These are phyloP conservation scores for Sanghuangporus baumii DNA, from an alignment of 1,284 basidiomycete species.

Conservation along the genomic window DNA sequence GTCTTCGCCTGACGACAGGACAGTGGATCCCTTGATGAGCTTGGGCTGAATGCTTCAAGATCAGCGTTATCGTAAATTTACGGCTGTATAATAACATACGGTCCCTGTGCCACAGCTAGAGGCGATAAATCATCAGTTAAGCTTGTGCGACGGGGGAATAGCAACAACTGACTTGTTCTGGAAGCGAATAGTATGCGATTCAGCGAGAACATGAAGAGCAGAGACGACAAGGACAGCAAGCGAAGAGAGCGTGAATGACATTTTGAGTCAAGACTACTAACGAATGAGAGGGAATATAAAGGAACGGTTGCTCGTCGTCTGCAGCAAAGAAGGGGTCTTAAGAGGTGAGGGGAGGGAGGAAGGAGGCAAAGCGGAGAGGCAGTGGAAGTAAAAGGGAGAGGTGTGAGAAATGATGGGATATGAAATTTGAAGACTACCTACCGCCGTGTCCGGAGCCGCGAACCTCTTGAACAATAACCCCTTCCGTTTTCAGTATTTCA, in stretches of 20 bases:
- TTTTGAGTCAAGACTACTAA: constrained; percentile 14
- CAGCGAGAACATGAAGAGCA: constrained; percentile 27
- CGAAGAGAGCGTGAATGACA: constrained; percentile 29
- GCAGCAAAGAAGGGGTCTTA: neutral
- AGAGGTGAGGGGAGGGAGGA: neutral
- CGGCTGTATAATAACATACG: constrained; percentile 23
- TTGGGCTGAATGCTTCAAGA: constrained; percentile 24
- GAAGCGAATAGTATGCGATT: constrained; percentile 33
- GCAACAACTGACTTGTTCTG: constrained; percentile 29
- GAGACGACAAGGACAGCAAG: constrained; percentile 23
- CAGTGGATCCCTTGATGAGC: constrained; percentile 28
- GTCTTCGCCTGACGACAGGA: constrained; percentile 30
- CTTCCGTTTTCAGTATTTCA: neutral
- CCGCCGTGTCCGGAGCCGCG: neutral
- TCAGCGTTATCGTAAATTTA: neutral
- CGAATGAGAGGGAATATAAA: constrained; percentile 6
- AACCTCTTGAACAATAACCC: neutral
- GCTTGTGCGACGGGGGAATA: neutral
- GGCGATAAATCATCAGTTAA: neutral
- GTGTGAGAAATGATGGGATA: neutral
- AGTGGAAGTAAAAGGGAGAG: constrained; percentile 6
- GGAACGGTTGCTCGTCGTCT: neutral
- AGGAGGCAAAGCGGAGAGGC: neutral
- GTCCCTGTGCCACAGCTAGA: constrained; percentile 32
- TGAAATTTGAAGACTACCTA: neutral